Evolutionary conservation across 2,329 filamentous ascomycete genomes (phyloP), one percentile per base, ranked within the genome.

Genomic region (Truncatella angustata): DNA sequence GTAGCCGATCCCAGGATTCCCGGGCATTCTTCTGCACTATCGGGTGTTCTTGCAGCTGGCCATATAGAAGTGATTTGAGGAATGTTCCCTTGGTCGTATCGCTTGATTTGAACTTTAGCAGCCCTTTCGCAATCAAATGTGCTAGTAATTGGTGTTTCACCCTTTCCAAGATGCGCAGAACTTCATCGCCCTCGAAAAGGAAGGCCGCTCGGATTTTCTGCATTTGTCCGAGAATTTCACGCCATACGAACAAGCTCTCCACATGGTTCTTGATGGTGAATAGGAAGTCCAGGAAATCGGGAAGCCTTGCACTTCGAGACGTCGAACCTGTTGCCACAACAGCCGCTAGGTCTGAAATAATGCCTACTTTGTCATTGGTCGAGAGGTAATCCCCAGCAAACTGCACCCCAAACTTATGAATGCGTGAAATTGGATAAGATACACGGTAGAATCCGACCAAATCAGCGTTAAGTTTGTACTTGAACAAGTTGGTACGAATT

Each of bases 381-480:
- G 42, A 46, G 14, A 52, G 50, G 10, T 37, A 39, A 7, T 51
- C 28, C 12, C 49, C 30, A 4, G 42, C 14, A 30, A 52, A 47
- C 23, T 52, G 50, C 26, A 39, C 16, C 7, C 14, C 42, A n/a
- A 52, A 28, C 30, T 46, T 52, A 23, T 52, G 50, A 14, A 47
- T 39, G 5, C 50, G 50, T 7, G 50, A 47, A 11, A 46, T 4
- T 12, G 28, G 28, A 21, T 52, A 52, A 28, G 50, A 46, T 24
- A 52, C 43, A 12, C 50, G 50, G 42, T 52, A 52, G 34, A 46
- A 52, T 9, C 50, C 50, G 21, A 26, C 34, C 10, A n/a, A 16
- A 21, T 47, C 23, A n/a, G 32, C 43, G 21, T 52, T 52, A 18
- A 52, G 42, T 28, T 52, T 52, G 24, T 52, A 52, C 32, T 32